Base-by-base conservation (phyloP, 805 yeast species). In the Metschnikowia rubicola region DNA sequence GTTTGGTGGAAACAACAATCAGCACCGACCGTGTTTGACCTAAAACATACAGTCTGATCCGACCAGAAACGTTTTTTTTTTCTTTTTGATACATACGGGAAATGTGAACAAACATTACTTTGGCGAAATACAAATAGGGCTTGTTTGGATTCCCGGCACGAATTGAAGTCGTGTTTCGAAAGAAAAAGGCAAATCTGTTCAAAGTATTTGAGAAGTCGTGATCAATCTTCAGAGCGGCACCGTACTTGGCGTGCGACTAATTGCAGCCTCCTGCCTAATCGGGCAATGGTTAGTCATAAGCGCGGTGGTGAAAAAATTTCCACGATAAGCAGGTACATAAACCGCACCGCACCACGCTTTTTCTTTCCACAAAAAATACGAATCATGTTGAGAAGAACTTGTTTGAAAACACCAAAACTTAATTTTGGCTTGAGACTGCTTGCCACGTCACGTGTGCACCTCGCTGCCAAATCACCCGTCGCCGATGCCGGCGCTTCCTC, bases 1-100 rank as follows among this genome's bases (percentile, higher is more conserved):
- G 58, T 32, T 59, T 60, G 43, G 61, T 69, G 1, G 77, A 73
- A 47, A 64, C 65, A 8, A 73, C 76, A 11, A 64, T 71, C 17
- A 53, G 54, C 31, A 48, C 50, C 10, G 42, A 44, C 29, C 34
- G 58, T 11, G 40, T 39, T 7, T 53, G 40, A 39, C 26, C 7
- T 21, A 21, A 21, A 21, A 1, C 26, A 21, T 21, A 21, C 7
- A 7, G 26, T 21, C 26, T 21, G 26, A 21, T 21, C 26, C 7
- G 26, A 21, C 26, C 26, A 21, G 26, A 21, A 21, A 21, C 26
- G 5, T 34, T 13, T 34, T 34, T 12, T 5, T 34, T n/a, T 34
- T 34, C 5, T 34, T 13, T 34, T 13, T 21, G 8, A 15, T 15
- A 2, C 17, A 15, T 15, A 2, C 17, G 17, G 17, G 17, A 15